Conservation (phyloP, 441 rosid species). For the Populus hybrid region DNA sequence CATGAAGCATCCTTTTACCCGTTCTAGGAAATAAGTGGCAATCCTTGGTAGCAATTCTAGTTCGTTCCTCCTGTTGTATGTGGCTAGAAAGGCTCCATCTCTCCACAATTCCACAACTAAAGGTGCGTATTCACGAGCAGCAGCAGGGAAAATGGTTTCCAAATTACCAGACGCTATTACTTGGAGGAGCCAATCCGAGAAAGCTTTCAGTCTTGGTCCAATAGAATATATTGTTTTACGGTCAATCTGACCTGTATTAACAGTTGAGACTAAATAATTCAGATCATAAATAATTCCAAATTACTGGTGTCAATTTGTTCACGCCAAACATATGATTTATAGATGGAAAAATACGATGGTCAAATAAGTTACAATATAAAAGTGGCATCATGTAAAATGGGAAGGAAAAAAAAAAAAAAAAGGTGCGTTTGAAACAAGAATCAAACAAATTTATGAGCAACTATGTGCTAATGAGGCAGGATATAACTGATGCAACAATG, state of each 20-base stretch:
- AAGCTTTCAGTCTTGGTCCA: constrained; percentile 57
- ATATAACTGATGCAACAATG: background rate
- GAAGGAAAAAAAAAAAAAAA: background rate
- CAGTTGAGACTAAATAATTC: constrained; percentile 25
- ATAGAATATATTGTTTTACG: constrained; percentile 51
- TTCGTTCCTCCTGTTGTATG: constrained; percentile 75
- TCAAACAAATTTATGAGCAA: background rate
- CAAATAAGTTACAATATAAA: background rate
- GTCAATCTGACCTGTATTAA: constrained; percentile 25
- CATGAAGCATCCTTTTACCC: constrained; percentile 37
- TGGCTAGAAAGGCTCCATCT: constrained; percentile 75
- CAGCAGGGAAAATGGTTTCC: constrained; percentile 64
- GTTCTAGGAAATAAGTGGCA: constrained; percentile 78
- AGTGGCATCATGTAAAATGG: background rate
- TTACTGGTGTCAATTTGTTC: background rate
- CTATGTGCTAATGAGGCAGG: background rate
- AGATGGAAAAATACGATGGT: background rate
- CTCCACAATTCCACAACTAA: constrained; percentile 79
- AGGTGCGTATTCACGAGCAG: constrained; percentile 64
- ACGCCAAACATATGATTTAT: background rate
- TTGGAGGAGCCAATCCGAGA: constrained; percentile 81
- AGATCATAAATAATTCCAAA: constrained; percentile 10
- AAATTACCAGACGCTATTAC: constrained; percentile 69
- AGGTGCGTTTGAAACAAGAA: background rate
- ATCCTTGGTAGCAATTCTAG: constrained; percentile 66